Conservation (phyloP, 805 yeast genomes). For the Kodamaea leandrae region DNA sequence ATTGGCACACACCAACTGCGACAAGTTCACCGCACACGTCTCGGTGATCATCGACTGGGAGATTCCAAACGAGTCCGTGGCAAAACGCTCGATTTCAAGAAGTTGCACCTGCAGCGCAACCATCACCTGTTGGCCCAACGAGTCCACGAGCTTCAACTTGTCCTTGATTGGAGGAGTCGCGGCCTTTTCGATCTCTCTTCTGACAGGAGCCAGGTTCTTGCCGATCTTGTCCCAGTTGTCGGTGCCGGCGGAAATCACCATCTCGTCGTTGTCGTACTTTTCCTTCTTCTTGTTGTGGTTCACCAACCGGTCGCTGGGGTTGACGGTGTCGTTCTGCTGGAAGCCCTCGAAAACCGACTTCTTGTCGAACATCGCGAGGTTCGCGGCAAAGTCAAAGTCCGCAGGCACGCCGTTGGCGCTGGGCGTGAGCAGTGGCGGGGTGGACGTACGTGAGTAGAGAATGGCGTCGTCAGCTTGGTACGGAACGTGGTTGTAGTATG, state of each 20-base stretch:
- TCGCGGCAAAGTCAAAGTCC: constrained; percentile 85
- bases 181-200: constrained; percentile 18
- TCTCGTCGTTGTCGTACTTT: constrained; percentile 69
- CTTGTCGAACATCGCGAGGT: constrained; percentile 80
- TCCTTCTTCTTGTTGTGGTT: constrained; percentile 62
- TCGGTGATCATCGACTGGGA: constrained; percentile 53
- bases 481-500: constrained; percentile 6
- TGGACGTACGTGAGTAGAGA: constrained; percentile 5
- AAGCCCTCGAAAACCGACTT: constrained; percentile 74
- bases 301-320: constrained; percentile 63
- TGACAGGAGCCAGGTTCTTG: constrained; percentile 1
- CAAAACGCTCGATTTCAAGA: constrained; percentile 65
- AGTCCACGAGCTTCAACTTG: constrained; percentile 10
- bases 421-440: constrained; percentile 7
- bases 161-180: constrained; percentile 12
- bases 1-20: constrained; percentile 51
- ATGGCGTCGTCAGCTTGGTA: constrained; percentile 4
- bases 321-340: constrained; percentile 58
- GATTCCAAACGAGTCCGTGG: constrained; percentile 50
- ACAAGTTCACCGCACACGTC: constrained; percentile 65
- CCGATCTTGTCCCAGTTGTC: constrained; percentile 58
- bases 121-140: constrained; percentile 35
- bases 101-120: constrained; percentile 76
- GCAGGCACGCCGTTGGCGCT: constrained; percentile 26
- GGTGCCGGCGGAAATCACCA: constrained; percentile 52